phyloP scores from a whole-genome alignment of 106 monocot genomes.

The Agapanthus africanus region DNA sequence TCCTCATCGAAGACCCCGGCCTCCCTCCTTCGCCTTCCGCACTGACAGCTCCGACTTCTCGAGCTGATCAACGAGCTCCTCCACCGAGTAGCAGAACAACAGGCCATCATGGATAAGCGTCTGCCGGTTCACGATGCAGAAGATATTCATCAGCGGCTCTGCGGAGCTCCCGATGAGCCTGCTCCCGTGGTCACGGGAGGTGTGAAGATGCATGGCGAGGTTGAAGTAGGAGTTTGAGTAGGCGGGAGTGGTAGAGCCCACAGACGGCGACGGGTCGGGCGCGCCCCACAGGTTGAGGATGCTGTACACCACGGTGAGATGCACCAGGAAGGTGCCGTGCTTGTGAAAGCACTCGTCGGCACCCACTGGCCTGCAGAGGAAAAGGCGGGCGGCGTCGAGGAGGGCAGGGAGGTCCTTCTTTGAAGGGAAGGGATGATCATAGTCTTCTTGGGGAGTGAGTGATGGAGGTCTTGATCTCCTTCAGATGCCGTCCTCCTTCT shows the following conservation, averaged over 20 bases:
- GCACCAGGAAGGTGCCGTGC: conserved; percentile 78
- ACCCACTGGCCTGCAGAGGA: no score
- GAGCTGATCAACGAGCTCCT: conserved; percentile 50
- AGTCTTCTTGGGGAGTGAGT: no score
- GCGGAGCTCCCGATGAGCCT: conserved; percentile 40
- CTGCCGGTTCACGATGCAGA: conserved; percentile 84
- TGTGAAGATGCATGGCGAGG: conserved; percentile 76
- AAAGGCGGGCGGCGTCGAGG: conserved; percentile 43
- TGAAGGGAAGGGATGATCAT: no score
- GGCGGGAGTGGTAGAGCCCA: conserved; percentile 88
- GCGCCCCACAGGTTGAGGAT: conserved; percentile 71
- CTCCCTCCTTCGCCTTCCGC: conserved; percentile 2
- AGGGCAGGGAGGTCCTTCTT: conserved; percentile 56
- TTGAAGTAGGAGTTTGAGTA: conserved; percentile 99
- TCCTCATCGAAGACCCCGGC: conserved; percentile 7
- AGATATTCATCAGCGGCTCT: conserved; percentile 83
- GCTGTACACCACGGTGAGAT: conserved; percentile 74
- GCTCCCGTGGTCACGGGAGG: conserved; percentile 44
- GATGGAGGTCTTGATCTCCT: no score
- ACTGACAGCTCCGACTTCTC: conserved; percentile 21
- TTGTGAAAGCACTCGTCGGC: conserved; percentile 97
- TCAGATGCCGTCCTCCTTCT: no score
- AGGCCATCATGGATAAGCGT: conserved; percentile 71
- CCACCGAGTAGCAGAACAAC: conserved; percentile 65
- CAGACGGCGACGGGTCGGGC: conserved; percentile 45